These are phyloP conservation scores for Apiospora aurea DNA, from an alignment of 2,329 filamentous ascomycete genomes.

Conservation along the genomic window DNA sequence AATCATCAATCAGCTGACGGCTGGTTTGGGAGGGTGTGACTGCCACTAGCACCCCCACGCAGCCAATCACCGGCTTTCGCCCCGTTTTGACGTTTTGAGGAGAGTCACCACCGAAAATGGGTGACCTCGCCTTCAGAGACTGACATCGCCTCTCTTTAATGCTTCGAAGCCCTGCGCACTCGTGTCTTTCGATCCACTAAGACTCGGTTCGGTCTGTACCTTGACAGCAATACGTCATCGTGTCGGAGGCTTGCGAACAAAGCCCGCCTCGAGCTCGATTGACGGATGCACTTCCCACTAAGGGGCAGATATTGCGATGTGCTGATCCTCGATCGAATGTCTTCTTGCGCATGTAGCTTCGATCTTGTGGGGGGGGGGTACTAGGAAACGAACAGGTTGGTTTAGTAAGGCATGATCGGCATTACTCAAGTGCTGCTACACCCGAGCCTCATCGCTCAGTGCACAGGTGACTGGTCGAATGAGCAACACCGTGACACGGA, in stretches of 20 bases:
- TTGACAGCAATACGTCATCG: neutral
- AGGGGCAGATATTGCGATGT: neutral
- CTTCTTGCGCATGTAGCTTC: neutral
- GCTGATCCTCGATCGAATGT: too few species aligned
- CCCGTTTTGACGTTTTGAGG: neutral
- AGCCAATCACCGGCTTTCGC: neutral
- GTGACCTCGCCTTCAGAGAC: neutral
- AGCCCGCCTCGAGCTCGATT: neutral
- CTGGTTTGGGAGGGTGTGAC: conserved; percentile 9
- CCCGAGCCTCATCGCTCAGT: neutral
- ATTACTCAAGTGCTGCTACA: neutral
- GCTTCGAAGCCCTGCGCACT: neutral
- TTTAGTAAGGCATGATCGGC: neutral
- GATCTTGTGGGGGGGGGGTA: neutral
- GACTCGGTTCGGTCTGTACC: neutral
- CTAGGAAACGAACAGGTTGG: neutral
- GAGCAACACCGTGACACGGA: neutral
- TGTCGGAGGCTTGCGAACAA: neutral
- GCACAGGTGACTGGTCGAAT: neutral
- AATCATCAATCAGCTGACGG: neutral
- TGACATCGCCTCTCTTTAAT: neutral
- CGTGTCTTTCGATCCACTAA: neutral
- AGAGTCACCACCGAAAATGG: conserved; percentile 4
- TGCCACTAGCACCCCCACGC: neutral
- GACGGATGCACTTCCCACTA: neutral